These are phyloP conservation scores for Mycena crocata DNA, from an alignment of 768 basidiomycete species.

Conservation along the genomic window DNA sequence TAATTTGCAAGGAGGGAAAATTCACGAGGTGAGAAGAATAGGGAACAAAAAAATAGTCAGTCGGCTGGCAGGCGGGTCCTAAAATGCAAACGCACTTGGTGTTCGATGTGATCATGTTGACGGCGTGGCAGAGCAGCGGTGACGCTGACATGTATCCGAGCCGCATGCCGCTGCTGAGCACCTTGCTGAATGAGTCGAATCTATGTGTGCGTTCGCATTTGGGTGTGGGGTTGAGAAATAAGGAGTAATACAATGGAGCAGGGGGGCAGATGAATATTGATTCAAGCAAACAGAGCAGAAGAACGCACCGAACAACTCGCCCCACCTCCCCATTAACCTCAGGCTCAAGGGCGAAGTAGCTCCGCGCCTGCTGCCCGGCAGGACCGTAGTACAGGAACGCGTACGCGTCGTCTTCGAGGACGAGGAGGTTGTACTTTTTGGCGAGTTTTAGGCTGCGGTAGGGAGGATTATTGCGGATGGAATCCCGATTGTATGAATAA, in stretches of 20 bases:
- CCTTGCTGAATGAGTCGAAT: conserved; percentile 80
- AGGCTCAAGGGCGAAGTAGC: conserved; percentile 47
- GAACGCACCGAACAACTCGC: conserved; percentile 59
- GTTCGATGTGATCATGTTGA: conserved; percentile 62
- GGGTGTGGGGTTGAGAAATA: no score
- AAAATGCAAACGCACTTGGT: conserved; percentile 62
- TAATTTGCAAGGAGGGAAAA: no score
- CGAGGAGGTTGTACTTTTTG: conserved; percentile 66
- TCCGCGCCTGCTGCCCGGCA: conserved; percentile 37
- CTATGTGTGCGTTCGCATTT: conserved; percentile 43
- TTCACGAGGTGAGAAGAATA: no score
- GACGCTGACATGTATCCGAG: conserved; percentile 76
- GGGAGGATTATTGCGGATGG: no score
- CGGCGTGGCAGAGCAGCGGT: conserved; percentile 58
- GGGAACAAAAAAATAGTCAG: background rate
- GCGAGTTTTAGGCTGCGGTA: conserved; percentile 62
- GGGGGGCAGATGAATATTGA: no score
- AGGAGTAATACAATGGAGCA: no score
- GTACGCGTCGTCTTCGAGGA: conserved; percentile 54
- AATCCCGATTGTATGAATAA: no score
- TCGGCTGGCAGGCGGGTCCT: no score
- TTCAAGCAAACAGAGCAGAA: no score
- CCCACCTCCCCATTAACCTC: conserved; percentile 55
- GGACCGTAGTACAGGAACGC: conserved; percentile 34
- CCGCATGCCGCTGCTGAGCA: conserved; percentile 67